These are phyloP conservation scores for Solanum etuberosum DNA, from an alignment of 257 asterid genomes.

Conservation along the genomic window DNA sequence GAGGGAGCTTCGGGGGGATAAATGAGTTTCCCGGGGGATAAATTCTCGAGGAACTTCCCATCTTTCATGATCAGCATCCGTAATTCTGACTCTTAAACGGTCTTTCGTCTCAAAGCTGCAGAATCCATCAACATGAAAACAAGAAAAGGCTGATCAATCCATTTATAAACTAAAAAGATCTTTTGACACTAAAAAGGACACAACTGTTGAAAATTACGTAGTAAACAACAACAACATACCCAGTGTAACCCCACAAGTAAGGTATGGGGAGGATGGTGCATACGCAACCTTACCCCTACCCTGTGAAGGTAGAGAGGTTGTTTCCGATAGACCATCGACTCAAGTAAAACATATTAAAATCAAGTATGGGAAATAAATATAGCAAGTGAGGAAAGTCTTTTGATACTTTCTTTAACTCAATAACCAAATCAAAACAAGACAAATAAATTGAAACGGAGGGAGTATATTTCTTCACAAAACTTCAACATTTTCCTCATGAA, in stretches of 20 bases:
- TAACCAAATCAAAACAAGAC: not conserved
- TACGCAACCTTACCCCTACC: not conserved
- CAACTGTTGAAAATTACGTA: not conserved
- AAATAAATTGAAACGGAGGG: too few species aligned
- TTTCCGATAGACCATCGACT: not conserved
- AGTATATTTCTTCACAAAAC: not conserved
- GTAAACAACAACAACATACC: not conserved
- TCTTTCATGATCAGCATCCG: conserved; percentile 2
- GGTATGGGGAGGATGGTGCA: not conserved
- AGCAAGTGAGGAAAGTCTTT: not conserved
- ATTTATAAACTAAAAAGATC: not conserved
- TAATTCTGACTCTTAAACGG: not conserved
- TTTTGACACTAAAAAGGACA: not conserved
- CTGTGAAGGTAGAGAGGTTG: not conserved
- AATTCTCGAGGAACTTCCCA: conserved; percentile 4
- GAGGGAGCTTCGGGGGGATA: not conserved
- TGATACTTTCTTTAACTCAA: not conserved
- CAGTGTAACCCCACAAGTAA: not conserved
- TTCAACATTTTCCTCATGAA: not conserved
- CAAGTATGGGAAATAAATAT: not conserved
- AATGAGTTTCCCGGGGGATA: not conserved
- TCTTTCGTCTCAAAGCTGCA: conserved; percentile 1
- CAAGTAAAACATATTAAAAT: not conserved
- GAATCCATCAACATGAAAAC: not conserved
- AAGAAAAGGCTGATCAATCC: not conserved